A percentile compares a stretch with the other conserved stretches of the same genome.
phyloP scores from a whole-genome alignment of 139 green algal genomes.

The Gonium pectorale region DNA sequence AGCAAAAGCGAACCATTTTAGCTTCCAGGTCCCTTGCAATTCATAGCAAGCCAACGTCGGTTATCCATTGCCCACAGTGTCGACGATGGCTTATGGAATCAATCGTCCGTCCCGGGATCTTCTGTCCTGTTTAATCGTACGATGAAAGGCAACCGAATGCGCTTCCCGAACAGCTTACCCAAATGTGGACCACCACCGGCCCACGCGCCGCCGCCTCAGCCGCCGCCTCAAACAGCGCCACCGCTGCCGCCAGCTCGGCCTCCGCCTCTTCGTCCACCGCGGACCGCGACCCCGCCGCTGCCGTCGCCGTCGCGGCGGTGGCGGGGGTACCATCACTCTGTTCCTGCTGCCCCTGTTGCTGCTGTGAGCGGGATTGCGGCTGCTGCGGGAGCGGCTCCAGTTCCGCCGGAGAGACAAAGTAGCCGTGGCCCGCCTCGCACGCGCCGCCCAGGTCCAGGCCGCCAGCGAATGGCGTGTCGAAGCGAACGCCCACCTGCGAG shows the following conservation, averaged over 20 bases:
- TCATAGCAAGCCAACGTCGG: too few species aligned
- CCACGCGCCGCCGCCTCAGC: constrained; percentile 25
- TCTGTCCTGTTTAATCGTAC: too few species aligned
- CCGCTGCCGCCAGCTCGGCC: constrained; percentile 28
- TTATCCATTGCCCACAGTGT: too few species aligned
- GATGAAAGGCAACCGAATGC: too few species aligned
- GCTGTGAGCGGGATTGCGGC: not conserved
- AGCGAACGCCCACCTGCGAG: constrained; percentile 36
- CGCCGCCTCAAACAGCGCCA: constrained; percentile 45
- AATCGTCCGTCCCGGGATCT: too few species aligned
- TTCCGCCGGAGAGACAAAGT: constrained; percentile 46
- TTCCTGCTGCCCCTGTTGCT: not conserved
- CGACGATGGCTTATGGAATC: too few species aligned
- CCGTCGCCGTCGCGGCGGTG: not conserved
- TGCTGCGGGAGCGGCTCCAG: constrained; percentile 1
- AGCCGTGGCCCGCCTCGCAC: constrained; percentile 61
- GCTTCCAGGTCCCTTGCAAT: too few species aligned
- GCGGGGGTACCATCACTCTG: not conserved
- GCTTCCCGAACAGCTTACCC: too few species aligned
- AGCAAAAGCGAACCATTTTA: not conserved
- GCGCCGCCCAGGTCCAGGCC: constrained; percentile 62
- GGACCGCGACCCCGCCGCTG: not conserved
- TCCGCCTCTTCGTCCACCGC: constrained; percentile 3
- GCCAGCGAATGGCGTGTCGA: constrained; percentile 55
- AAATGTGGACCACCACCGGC: constrained; percentile 34